A percentile compares a stretch with the other conserved stretches of the same genome.
Evolutionary conservation across 345 rosid genomes (phyloP).

Genomic region (Linum lewisii): DNA sequence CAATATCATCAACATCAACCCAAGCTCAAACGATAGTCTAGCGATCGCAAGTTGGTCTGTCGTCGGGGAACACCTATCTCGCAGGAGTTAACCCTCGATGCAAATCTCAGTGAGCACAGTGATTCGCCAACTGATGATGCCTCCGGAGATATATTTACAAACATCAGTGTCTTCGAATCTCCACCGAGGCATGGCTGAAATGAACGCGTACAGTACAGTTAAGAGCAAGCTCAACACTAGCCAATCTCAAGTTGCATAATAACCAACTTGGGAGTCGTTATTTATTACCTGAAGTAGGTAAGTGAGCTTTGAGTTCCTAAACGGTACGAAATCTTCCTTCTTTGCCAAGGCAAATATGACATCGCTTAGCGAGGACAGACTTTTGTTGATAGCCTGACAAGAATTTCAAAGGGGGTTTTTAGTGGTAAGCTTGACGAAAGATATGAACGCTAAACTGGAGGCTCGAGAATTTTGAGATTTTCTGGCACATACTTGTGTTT

Average conservation of each 20-base stretch:
- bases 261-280: neutral
- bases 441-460: neutral
- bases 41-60: conserved; percentile 29
- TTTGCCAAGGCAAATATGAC: conserved; percentile 86
- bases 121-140: conserved; percentile 77
- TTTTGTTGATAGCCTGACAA: conserved; percentile 84
- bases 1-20: conserved; percentile 7
- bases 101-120: conserved; percentile 87
- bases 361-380: conserved; percentile 81
- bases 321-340: conserved; percentile 91
- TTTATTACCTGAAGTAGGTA: conserved; percentile 92
- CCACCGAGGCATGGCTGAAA: conserved; percentile 29
- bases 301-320: conserved; percentile 87
- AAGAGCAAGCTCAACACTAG: neutral
- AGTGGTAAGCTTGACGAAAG: neutral
- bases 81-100: conserved; percentile 96
- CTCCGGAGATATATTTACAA: conserved; percentile 68
- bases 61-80: conserved; percentile 96
- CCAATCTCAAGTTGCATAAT: neutral
- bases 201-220: neutral
- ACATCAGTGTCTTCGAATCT: conserved; percentile 30
- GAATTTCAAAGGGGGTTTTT: neutral
- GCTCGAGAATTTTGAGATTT: neutral
- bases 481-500: conserved; percentile 68
- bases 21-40: conserved; percentile 26